phyloP scores from a whole-genome alignment of 148 eudicot species.

The Nepenthes gracilis region DNA sequence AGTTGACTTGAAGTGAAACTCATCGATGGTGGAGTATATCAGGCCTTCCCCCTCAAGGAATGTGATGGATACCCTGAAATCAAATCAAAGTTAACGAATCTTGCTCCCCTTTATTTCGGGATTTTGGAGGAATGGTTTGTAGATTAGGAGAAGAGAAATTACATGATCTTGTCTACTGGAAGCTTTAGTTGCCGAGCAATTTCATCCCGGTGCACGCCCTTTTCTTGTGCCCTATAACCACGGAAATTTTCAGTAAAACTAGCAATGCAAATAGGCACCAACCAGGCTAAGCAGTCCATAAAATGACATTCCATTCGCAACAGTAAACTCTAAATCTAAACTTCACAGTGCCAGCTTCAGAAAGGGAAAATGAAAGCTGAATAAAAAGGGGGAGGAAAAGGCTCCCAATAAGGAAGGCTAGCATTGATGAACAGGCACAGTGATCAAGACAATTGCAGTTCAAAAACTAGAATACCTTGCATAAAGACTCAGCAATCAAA shows the following conservation, averaged over 20 bases:
- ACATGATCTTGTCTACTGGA: constrained; percentile 60
- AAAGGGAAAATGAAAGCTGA: too few relatives aligned
- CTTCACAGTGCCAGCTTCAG: neutral
- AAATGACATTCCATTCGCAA: neutral
- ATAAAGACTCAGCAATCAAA: too few relatives aligned
- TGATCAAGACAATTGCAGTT: too few relatives aligned
- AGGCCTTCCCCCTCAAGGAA: constrained; percentile 85
- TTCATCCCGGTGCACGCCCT: constrained; percentile 74
- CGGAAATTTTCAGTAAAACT: neutral
- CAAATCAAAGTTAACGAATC: constrained; percentile 1
- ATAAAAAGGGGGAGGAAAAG: neutral
- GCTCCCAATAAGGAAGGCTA: neutral
- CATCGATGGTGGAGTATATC: constrained; percentile 81
- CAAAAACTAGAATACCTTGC: too few relatives aligned
- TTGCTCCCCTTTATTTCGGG: neutral
- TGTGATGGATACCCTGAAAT: constrained; percentile 60
- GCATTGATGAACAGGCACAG: too few relatives aligned
- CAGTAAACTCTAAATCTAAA: neutral
- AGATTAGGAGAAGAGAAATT: constrained; percentile 15
- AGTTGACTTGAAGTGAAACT: constrained; percentile 72
- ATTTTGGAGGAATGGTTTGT: neutral
- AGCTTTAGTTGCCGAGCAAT: constrained; percentile 55
- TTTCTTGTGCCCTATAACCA: constrained; percentile 49
- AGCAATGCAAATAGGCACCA: neutral
- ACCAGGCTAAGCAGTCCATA: neutral